Evolutionary conservation across 176 grass and related monocot species (phyloP), one percentile per base, ranked within the genome.

Genomic region (Musa beccarii): DNA sequence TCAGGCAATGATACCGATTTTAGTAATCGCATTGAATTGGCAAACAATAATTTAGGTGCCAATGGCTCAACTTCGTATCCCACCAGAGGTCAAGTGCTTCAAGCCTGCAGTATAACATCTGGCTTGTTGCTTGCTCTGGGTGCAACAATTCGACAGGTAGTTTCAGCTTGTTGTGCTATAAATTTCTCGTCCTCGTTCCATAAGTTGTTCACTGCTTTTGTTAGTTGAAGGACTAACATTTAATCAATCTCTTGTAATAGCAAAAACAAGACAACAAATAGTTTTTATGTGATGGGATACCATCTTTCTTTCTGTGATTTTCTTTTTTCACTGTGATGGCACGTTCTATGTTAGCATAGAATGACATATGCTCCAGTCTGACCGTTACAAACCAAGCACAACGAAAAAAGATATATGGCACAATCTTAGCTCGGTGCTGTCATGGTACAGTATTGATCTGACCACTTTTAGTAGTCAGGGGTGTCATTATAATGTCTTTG

Each of bases 1-100:
- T 76, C 61, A 21, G 53, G 43, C 43, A 75, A 72, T 53, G 17
- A 76, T 0, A 59, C 69, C 59, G 85, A 69, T 66, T 25, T 49
- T 63, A 50, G 49, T 59, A 28, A 78, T 57, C 62, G 68, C 57
- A 71, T 76, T 23, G 68, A 80, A 55, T 54, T 63, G 29, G 59
- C 52, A 79, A 66, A 15, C 10, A 52, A 70, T 20, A 81, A 72
- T 80, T 49, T 50, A 74, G 69, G 28, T 85, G 66, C 72, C 7
- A 69, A 74, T 62, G 65, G 13, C 2, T 75, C 78, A 55, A 49
- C 67, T 79, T 24, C 59, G 59, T 72, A 73, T 78, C 69, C 87
- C 19, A 84, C 76, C 15, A 87, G 92, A 90, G 79, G 26, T 82
- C 80, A 78, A 4, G 85, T 96, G 63, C 89, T 96, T 85, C 89